Conservation (phyloP, 1,284 basidiomycete genomes). For the Calocybe gambosa region DNA sequence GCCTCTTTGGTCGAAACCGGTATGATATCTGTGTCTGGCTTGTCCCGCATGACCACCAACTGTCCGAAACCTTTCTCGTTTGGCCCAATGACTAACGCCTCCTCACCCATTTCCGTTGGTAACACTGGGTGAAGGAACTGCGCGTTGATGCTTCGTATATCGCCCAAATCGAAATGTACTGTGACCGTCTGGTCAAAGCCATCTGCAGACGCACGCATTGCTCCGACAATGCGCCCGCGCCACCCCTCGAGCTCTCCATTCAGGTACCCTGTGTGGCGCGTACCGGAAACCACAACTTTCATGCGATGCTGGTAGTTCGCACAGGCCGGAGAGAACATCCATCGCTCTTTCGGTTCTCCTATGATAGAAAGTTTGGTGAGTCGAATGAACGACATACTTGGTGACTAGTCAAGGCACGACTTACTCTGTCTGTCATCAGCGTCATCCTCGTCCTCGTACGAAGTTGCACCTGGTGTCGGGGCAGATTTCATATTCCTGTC, state of each 20-base stretch:
- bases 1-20: conserved; percentile 27
- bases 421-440: conserved; percentile 7
- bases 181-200: conserved; percentile 35
- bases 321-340: conserved; percentile 41
- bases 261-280: conserved; percentile 41
- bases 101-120: conserved; percentile 30
- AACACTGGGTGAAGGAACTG: conserved; percentile 34
- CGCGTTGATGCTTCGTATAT: conserved; percentile 29
- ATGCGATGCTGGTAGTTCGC: conserved; percentile 35
- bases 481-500: conserved; percentile 9
- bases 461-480: conserved; percentile 9
- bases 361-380: neutral
- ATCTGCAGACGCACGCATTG: conserved; percentile 23
- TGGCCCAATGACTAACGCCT: conserved; percentile 30
- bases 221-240: conserved; percentile 35
- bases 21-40: conserved; percentile 24
- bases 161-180: conserved; percentile 29
- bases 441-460: conserved; percentile 11
- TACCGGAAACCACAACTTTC: conserved; percentile 45
- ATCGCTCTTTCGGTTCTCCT: neutral
- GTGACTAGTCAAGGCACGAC: neutral
- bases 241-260: conserved; percentile 49
- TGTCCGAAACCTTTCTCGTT: conserved; percentile 27
- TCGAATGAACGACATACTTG: conserved; percentile 11
- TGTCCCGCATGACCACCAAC: conserved; percentile 32